Percentiles rank a stretch among this genome's conserved stretches.
Evolutionary conservation across 305 asterid genomes (phyloP).

Genomic region (Fraxinus xanthoxyloides): DNA sequence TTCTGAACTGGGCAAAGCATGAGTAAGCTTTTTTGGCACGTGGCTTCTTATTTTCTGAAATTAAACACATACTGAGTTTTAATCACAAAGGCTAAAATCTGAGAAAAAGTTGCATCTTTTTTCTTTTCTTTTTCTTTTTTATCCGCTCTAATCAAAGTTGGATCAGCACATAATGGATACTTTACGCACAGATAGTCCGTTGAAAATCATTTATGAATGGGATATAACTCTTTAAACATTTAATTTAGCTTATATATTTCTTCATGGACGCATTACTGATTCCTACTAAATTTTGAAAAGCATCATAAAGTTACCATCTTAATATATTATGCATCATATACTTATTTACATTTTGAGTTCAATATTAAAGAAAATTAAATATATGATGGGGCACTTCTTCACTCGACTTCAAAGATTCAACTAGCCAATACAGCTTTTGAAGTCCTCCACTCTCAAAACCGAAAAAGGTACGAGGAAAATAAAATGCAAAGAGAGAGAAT

Average conservation of each 20-base stretch:
- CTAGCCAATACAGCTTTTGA: background rate
- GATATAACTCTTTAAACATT: background rate
- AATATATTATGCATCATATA: background rate
- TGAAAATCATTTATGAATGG: background rate
- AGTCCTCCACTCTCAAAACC: background rate
- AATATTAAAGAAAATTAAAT: background rate
- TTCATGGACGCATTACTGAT: background rate
- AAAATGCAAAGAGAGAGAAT: conserved; percentile 1
- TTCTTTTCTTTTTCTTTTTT: background rate
- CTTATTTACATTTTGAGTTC: background rate
- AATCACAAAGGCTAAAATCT: background rate
- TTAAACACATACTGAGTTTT: background rate
- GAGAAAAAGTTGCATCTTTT: background rate
- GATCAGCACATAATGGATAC: background rate
- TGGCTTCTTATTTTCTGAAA: background rate
- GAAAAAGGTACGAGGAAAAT: background rate
- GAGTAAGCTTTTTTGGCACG: background rate
- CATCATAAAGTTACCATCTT: background rate
- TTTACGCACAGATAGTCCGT: background rate
- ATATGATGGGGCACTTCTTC: background rate
- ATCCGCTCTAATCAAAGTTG: background rate
- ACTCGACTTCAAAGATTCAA: background rate
- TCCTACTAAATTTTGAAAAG: background rate
- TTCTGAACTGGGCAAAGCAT: background rate
- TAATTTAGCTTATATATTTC: background rate